Percentiles rank a stretch among this genome's conserved stretches.
phyloP scores from a whole-genome alignment of 768 basidiomycete species.

The Gloeophyllum trabeum region DNA sequence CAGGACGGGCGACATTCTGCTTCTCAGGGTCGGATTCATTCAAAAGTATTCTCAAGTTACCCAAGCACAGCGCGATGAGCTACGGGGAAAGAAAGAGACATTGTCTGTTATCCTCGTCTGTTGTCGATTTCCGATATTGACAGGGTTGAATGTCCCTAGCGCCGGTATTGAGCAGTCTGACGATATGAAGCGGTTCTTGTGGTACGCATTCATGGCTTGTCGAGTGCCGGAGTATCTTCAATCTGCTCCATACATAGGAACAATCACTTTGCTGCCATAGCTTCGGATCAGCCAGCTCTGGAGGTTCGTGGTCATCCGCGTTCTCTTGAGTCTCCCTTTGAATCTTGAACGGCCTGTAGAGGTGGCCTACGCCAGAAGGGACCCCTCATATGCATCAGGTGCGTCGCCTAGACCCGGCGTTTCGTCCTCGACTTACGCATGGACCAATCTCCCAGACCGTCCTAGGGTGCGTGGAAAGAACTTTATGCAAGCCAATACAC shows the following conservation, averaged over 20 bases:
- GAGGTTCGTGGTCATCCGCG: conserved; percentile 41
- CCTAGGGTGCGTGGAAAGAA: conserved; percentile 32
- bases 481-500: conserved; percentile 1
- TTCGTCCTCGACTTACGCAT: neutral
- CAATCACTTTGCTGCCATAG: conserved; percentile 62
- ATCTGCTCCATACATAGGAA: conserved; percentile 31
- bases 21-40: conserved; percentile 53
- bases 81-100: conserved; percentile 31
- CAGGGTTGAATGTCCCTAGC: conserved; percentile 22
- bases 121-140: neutral
- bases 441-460: conserved; percentile 31
- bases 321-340: neutral
- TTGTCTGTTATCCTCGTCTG: conserved; percentile 44
- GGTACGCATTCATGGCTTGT: conserved; percentile 25
- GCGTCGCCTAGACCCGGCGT: conserved; percentile 5
- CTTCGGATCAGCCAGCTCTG: conserved; percentile 55
- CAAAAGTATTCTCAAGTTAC: conserved; percentile 36
- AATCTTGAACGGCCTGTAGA: conserved; percentile 16
- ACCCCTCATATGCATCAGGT: conserved; percentile 45
- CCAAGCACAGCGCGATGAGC: conserved; percentile 31
- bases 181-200: conserved; percentile 65
- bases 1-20: conserved; percentile 45
- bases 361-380: conserved; percentile 41
- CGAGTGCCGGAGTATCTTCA: neutral
- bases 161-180: conserved; percentile 60